Evolutionary conservation across 1,284 basidiomycete genomes (phyloP).

Genomic region (Chondrostereum purpureum): DNA sequence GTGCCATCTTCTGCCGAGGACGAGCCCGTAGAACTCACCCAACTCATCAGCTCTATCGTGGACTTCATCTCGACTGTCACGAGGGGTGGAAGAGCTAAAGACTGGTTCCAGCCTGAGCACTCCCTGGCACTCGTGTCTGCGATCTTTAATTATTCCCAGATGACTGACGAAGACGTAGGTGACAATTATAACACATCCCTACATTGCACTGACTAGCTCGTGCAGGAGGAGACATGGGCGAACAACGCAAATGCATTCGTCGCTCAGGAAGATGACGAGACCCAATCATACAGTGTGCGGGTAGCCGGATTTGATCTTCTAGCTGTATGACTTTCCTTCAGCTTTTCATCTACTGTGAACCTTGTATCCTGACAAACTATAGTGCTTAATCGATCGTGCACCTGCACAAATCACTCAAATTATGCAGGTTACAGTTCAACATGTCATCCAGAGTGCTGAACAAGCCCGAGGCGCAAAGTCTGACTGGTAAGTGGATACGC

Average conservation of each 20-base stretch:
- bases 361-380: slow-evolving; percentile 10
- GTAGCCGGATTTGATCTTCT: slow-evolving; percentile 83
- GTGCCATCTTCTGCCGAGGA: slow-evolving; percentile 67
- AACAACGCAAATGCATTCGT: slow-evolving; percentile 88
- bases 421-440: slow-evolving; percentile 55
- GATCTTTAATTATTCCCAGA: slow-evolving; percentile 75
- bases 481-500: slow-evolving; percentile 40
- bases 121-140: slow-evolving; percentile 50
- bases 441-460: slow-evolving; percentile 49
- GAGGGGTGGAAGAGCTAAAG: slow-evolving; percentile 55
- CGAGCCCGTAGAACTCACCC: slow-evolving; percentile 69
- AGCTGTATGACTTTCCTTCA: slow-evolving; percentile 42
- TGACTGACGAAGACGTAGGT: slow-evolving; percentile 83
- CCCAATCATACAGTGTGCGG: slow-evolving; percentile 74
- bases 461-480: slow-evolving; percentile 44
- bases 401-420: slow-evolving; percentile 49
- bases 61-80: slow-evolving; percentile 71
- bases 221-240: slow-evolving; percentile 86
- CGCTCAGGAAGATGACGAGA: slow-evolving; percentile 92
- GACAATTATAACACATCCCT: slow-evolving; percentile 1
- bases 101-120: slow-evolving; percentile 53
- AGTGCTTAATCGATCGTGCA: slow-evolving; percentile 72
- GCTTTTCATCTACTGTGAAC: slow-evolving; percentile 4
- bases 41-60: slow-evolving; percentile 72
- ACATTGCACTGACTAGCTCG: neutral